Conservation (phyloP, 2,329 filamentous ascomycete species). For the Thelonectria discophora region DNA sequence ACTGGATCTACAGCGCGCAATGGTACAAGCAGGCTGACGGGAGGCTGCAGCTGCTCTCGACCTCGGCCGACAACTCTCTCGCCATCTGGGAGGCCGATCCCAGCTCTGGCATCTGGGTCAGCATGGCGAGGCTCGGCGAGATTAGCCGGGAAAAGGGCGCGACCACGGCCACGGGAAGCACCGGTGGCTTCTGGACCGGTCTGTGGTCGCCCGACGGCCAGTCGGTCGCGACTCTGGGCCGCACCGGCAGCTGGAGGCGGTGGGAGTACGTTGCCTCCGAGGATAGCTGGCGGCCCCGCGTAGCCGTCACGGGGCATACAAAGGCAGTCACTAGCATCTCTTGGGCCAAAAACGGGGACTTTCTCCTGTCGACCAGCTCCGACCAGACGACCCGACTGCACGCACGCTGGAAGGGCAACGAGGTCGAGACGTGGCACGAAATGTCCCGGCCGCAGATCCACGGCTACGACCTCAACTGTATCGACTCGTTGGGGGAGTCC, state of each 20-base stretch:
- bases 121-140: slow-evolving; percentile 84
- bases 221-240: slow-evolving; percentile 81
- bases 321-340: slow-evolving; percentile 81
- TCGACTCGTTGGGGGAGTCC: slow-evolving; percentile 75
- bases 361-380: slow-evolving; percentile 85
- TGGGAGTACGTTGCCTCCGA: slow-evolving; percentile 73
- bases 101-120: slow-evolving; percentile 89
- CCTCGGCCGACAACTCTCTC: slow-evolving; percentile 94
- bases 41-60: slow-evolving; percentile 79
- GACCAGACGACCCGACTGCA: slow-evolving; percentile 95
- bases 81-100: slow-evolving; percentile 91
- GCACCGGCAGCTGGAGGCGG: slow-evolving; percentile 91
- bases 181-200: slow-evolving; percentile 95
- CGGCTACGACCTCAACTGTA: slow-evolving; percentile 96
- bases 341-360: slow-evolving; percentile 84
- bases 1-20: slow-evolving; percentile 93
- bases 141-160: slow-evolving; percentile 95
- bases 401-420: slow-evolving; percentile 73
- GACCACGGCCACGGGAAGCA: slow-evolving; percentile 94
- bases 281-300: slow-evolving; percentile 78
- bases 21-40: slow-evolving; percentile 69
- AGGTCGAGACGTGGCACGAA: slow-evolving; percentile 82
- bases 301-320: slow-evolving; percentile 86
- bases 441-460: slow-evolving; percentile 96
- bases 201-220: slow-evolving; percentile 85